phyloP scores from a whole-genome alignment of 768 basidiomycete species.

The Tremella mesenterica region DNA sequence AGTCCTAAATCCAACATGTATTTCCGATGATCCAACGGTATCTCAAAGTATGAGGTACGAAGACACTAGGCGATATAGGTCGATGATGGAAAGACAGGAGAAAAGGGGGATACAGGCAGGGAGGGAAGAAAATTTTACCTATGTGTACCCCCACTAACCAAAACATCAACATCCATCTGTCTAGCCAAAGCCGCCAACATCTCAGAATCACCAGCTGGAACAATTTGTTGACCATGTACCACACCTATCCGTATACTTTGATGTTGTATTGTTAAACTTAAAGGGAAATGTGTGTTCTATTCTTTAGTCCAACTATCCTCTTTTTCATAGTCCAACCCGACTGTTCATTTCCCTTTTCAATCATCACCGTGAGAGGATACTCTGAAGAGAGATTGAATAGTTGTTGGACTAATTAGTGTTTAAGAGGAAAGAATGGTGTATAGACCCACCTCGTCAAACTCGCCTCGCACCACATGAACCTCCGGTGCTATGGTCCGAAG shows the following conservation, averaged over 20 bases:
- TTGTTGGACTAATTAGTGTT: no score
- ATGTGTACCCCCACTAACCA: slow-evolving; percentile 89
- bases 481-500: slow-evolving; percentile 87
- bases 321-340: not conserved
- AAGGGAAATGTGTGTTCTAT: slow-evolving; percentile 63
- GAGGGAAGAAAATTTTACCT: slow-evolving; percentile 59
- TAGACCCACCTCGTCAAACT: slow-evolving; percentile 78
- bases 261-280: slow-evolving; percentile 70
- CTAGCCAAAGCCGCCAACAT: slow-evolving; percentile 78
- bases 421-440: not conserved
- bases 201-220: slow-evolving; percentile 86
- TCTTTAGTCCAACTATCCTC: not conserved
- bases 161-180: slow-evolving; percentile 96
- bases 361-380: no score
- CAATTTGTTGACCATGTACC: slow-evolving; percentile 85
- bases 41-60: no score
- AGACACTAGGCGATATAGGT: no score
- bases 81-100: no score
- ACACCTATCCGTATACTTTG: slow-evolving; percentile 81
- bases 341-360: no score
- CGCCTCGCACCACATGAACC: slow-evolving; percentile 82
- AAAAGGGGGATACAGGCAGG: not conserved
- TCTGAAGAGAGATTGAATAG: no score
- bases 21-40: not conserved
- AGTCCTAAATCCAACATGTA: not conserved